Percentiles rank a stretch among this genome's conserved stretches.
These are phyloP conservation scores for Platanthera guangdongensis DNA, from an alignment of 106 monocot genomes.

Conservation along the genomic window DNA sequence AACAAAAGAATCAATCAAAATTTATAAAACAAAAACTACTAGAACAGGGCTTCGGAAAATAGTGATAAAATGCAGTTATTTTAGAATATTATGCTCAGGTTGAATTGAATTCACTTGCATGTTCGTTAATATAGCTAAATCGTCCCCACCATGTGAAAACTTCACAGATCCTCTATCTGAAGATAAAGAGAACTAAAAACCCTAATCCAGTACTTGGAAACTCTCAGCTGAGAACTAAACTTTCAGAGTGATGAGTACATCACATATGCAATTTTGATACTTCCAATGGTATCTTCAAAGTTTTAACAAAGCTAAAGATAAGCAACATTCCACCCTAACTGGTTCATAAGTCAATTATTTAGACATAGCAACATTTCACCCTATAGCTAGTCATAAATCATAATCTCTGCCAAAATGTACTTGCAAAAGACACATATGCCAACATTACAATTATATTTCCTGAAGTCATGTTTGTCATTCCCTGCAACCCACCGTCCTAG, in stretches of 20 bases:
- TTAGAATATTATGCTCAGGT: neutral
- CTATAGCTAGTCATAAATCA: no score
- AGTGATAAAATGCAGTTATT: neutral
- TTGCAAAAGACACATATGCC: neutral
- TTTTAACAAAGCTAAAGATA: neutral
- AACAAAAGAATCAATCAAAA: neutral
- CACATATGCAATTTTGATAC: neutral
- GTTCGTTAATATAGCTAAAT: neutral
- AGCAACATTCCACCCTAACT: constrained; percentile 1
- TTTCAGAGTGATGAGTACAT: neutral
- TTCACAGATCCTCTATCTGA: neutral
- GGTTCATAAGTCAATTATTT: neutral
- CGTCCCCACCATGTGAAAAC: neutral
- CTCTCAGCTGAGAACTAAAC: neutral
- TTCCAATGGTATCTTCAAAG: neutral
- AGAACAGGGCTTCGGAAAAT: neutral
- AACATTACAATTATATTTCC: neutral
- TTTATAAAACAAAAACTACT: no score
- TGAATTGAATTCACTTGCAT: neutral
- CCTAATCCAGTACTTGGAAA: neutral
- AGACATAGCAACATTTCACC: neutral
- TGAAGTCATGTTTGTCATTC: neutral
- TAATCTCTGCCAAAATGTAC: neutral
- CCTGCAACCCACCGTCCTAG: neutral
- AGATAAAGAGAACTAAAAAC: neutral